Base-by-base conservation (phyloP, 2,329 filamentous ascomycete species). In the Colletotrichum neosansevieriae region DNA sequence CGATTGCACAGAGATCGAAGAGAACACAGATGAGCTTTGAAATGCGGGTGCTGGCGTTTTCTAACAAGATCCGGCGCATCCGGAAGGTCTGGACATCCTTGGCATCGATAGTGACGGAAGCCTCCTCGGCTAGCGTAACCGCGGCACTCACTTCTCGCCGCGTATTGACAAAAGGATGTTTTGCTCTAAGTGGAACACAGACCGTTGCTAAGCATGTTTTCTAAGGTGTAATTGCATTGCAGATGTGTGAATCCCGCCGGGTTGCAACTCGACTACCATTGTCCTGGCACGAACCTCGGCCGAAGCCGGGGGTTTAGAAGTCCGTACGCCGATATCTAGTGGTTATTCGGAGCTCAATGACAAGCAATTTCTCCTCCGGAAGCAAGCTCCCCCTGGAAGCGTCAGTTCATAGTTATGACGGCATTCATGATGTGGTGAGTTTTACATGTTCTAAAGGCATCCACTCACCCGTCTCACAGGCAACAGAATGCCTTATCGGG, bases 1-100 rank as follows among this genome's bases (percentile, higher is more conserved):
- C 36, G 59, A 40, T 4, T 78, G 76, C 42, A 57, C 58, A 17
- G 60, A 60, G 32, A 58, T 64, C 7, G 56, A 63, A 21, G 59
- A 67, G 29, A 32, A 9, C 5, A 9, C 3, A 34, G 62, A 66
- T 2, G 66, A 69, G 50, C 58, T 69, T 13, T 58, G 58, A 66
- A 4, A 49, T 36, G 17, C n/a, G 11, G 11, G 11, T 49, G 40
- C 15, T 38, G 4, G 38, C 19, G 19, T 47, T 13, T 21, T 49
- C 58, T 13, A 54, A 32, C 3, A 3, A 7, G 49, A 47, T 59
- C 65, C 61, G 65, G 40, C 38, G 47, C 19, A 68, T 68, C 65
- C 65, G 53, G 51, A 15, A 7, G 17, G 38, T 15, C 29, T 42
- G 7, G 32, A 29, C 21, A 19, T 36, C 5, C 17, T 34, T 6